Evolutionary conservation across 2,329 filamentous ascomycete species (phyloP).

Genomic region (Fusarium euwallaceae): DNA sequence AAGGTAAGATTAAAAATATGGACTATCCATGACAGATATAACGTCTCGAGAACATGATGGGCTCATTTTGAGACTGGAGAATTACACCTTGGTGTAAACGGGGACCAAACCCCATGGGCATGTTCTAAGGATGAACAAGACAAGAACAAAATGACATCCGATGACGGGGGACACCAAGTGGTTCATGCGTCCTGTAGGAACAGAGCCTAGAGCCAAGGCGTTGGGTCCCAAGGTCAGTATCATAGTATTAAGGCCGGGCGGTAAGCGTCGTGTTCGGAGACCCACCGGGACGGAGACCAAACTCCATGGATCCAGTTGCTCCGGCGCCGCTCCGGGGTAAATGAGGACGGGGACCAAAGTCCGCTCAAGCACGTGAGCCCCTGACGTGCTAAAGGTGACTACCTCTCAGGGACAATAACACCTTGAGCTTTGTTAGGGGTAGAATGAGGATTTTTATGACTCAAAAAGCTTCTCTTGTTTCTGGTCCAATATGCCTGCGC

Average conservation of each 20-base stretch:
- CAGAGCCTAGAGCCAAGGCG: not conserved
- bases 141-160: not conserved
- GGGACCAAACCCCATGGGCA: conserved; percentile 5
- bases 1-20: too few species aligned
- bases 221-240: not conserved
- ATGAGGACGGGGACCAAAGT: conserved; percentile 4
- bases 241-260: not conserved
- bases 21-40: not conserved
- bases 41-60: not conserved
- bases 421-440: too few species aligned
- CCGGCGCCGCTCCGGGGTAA: not conserved
- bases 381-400: not conserved
- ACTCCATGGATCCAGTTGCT: not conserved
- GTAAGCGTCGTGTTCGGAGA: not conserved
- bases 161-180: not conserved
- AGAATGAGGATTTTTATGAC: too few species aligned
- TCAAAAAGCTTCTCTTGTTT: not conserved
- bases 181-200: not conserved
- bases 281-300: conserved; percentile 5
- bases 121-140: not conserved
- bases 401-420: not conserved
- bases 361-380: not conserved
- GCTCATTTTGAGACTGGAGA: not conserved
- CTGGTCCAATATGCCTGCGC: not conserved
- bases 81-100: not conserved